Evolutionary conservation across 1,284 basidiomycete genomes (phyloP).

Genomic region (Marasmius oreades): DNA sequence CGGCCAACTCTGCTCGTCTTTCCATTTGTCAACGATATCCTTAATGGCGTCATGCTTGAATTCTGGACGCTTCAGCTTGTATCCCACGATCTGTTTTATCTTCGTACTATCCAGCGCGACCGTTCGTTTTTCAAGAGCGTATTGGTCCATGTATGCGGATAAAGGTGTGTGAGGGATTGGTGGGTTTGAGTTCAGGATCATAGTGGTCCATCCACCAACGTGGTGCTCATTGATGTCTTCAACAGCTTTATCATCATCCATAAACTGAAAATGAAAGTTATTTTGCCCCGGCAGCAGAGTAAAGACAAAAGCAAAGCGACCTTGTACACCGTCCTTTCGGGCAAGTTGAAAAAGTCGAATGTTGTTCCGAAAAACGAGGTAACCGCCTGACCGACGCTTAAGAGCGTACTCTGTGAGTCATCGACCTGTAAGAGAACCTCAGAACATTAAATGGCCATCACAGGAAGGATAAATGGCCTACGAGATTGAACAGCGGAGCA

Average conservation of each 20-base stretch:
- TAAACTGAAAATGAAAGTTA: slow-evolving; percentile 27
- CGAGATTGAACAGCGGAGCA: slow-evolving; percentile 82
- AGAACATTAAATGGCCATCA: not conserved
- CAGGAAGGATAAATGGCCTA: slow-evolving; percentile 27
- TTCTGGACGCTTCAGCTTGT: slow-evolving; percentile 59
- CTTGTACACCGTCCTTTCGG: slow-evolving; percentile 69
- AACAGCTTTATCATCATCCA: slow-evolving; percentile 56
- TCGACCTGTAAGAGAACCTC: slow-evolving; percentile 52
- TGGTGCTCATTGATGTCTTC: slow-evolving; percentile 90
- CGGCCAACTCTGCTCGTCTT: slow-evolving; percentile 73
- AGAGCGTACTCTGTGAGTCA: slow-evolving; percentile 73
- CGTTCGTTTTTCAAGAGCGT: slow-evolving; percentile 62
- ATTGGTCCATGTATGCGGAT: slow-evolving; percentile 80
- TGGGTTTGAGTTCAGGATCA: slow-evolving; percentile 73
- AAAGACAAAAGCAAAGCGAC: slow-evolving; percentile 31
- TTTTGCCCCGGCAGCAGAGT: not conserved
- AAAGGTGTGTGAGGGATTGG: slow-evolving; percentile 76
- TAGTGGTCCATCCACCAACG: slow-evolving; percentile 81
- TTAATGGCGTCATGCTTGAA: slow-evolving; percentile 64
- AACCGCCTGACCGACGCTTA: slow-evolving; percentile 70
- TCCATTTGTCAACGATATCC: slow-evolving; percentile 78
- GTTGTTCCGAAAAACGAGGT: slow-evolving; percentile 79
- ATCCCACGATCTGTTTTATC: slow-evolving; percentile 73
- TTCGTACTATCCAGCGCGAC: slow-evolving; percentile 66
- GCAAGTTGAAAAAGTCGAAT: slow-evolving; percentile 79